Evolutionary conservation across 2,329 filamentous ascomycete species (phyloP), one percentile per base, ranked within the genome.

Genomic region (Fragosphaeria purpurea): DNA sequence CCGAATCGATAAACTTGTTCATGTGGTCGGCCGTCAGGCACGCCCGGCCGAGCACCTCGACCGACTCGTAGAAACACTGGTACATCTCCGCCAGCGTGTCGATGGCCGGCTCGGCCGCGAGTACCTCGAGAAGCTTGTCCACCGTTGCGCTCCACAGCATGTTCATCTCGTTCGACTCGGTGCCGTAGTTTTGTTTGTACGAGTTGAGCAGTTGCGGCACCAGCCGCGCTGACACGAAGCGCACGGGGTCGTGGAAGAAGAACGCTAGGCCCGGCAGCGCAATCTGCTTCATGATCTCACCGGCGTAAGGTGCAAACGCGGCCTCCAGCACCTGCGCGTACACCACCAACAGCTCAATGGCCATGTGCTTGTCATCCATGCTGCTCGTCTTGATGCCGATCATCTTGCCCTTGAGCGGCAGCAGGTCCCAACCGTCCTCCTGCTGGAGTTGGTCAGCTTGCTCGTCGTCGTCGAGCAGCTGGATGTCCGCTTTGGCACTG

Each of bases 61-160:
- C 83, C 32, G 88, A 95, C 67, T 98, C 93, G 67, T 98, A 98
- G 74, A 98, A 98, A 73, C 93, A 98, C 68, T 97, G 91, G 69
- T 96, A 98, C 88, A 98, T 96, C 70, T 97, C 93, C 2, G 93
- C 91, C 44, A 98, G 77, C 0, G 93, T 95, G 61, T 98, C 93
- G 53, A 98, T 90, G 1, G 90, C 89, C 22, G 93, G 91, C 70
- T 98, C 93, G 0, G 90, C 90, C 55, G 85, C 88, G 40, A 98
- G 77, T 2, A 96, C 90, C 66, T 97, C 93, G 9, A 98, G 80
- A 38, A 97, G 78, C 70, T 95, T 96, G 60, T 88, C 86, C 8
- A 93, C 83, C 4, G 90, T 94, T 50, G 78, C 82, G 55, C 77
- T 78, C 93, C 93, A 98, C 46, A 98, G 77, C 42, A 80, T 77